phyloP scores from a whole-genome alignment of 2,329 filamentous ascomycete genomes.

The Fusarium metavorans region DNA sequence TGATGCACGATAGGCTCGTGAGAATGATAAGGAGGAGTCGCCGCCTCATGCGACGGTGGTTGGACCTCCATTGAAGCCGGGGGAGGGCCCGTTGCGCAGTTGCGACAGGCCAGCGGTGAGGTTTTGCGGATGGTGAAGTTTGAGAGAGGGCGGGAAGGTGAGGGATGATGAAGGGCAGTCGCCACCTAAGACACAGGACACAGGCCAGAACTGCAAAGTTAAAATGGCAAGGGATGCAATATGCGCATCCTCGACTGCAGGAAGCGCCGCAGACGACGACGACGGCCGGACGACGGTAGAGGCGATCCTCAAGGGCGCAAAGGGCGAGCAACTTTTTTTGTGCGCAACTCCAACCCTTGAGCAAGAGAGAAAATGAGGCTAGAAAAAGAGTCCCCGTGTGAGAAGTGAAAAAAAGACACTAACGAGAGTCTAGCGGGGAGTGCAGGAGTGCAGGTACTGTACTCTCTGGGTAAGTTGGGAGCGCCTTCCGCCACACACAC shows the following conservation, averaged over 20 bases:
- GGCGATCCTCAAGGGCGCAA: not conserved
- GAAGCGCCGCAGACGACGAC: not conserved
- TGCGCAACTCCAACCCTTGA: constrained; percentile 12
- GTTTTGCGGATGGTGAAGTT: constrained; percentile 13
- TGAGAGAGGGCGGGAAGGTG: constrained; percentile 19
- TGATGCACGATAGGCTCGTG: constrained; percentile 19
- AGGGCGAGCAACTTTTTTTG: not conserved
- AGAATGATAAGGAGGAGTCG: constrained; percentile 16
- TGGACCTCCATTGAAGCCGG: constrained; percentile 40
- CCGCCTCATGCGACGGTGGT: constrained; percentile 25
- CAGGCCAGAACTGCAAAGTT: constrained; percentile 23
- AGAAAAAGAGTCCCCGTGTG: constrained; percentile 21
- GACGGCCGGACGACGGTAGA: not conserved
- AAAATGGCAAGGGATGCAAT: constrained; percentile 6
- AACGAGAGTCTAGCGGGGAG: constrained; percentile 1
- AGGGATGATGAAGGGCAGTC: constrained; percentile 31
- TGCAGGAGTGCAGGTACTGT: not conserved
- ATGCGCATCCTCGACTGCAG: constrained; percentile 23
- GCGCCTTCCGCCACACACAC: constrained; percentile 8
- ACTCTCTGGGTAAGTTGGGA: not conserved
- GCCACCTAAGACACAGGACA: constrained; percentile 35
- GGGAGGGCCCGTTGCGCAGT: constrained; percentile 27
- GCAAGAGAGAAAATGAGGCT: constrained; percentile 23
- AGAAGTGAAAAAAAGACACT: constrained; percentile 18
- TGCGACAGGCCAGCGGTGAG: constrained; percentile 30